Evolutionary conservation across 2,329 filamentous ascomycete genomes (phyloP).

Genomic region (Phaeosphaeriaceae sp.): DNA sequence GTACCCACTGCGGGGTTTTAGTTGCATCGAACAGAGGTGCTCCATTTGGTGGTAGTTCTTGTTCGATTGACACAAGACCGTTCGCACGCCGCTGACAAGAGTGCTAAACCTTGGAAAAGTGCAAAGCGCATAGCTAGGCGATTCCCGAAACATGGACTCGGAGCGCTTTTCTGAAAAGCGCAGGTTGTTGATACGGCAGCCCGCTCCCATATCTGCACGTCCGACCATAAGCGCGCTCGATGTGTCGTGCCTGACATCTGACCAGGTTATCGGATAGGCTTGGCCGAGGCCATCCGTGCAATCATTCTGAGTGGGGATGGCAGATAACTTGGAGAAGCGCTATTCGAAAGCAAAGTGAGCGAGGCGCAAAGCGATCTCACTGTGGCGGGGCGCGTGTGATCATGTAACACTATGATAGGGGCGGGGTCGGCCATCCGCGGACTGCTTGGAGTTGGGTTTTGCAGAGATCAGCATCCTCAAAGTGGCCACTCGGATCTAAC

Average conservation of each 20-base stretch:
- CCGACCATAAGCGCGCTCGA: slow-evolving; percentile 20
- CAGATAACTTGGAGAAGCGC: slow-evolving; percentile 23
- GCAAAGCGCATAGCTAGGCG: slow-evolving; percentile 27
- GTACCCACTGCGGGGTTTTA: slow-evolving; percentile 9
- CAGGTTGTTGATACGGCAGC: slow-evolving; percentile 22
- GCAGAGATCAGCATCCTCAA: slow-evolving; percentile 21
- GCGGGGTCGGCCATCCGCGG: slow-evolving; percentile 16
- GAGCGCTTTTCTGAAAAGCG: slow-evolving; percentile 23
- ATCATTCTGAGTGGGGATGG: background rate
- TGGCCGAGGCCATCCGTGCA: slow-evolving; percentile 7
- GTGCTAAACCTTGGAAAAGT: background rate
- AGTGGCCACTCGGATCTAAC: slow-evolving; percentile 13
- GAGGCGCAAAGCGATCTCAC: slow-evolving; percentile 21
- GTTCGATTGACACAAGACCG: background rate
- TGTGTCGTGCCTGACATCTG: slow-evolving; percentile 20
- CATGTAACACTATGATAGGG: slow-evolving; percentile 21
- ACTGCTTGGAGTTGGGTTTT: slow-evolving; percentile 7
- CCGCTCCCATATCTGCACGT: slow-evolving; percentile 19
- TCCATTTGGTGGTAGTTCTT: background rate
- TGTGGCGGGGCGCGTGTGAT: slow-evolving; percentile 12
- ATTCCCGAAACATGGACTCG: slow-evolving; percentile 24
- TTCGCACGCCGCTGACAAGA: background rate
- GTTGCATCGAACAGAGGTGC: background rate
- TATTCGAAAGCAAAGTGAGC: slow-evolving; percentile 17
- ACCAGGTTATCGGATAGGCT: slow-evolving; percentile 34